Base-by-base conservation (phyloP, 1,284 basidiomycete species). In the Rhodotorula sp. region DNA sequence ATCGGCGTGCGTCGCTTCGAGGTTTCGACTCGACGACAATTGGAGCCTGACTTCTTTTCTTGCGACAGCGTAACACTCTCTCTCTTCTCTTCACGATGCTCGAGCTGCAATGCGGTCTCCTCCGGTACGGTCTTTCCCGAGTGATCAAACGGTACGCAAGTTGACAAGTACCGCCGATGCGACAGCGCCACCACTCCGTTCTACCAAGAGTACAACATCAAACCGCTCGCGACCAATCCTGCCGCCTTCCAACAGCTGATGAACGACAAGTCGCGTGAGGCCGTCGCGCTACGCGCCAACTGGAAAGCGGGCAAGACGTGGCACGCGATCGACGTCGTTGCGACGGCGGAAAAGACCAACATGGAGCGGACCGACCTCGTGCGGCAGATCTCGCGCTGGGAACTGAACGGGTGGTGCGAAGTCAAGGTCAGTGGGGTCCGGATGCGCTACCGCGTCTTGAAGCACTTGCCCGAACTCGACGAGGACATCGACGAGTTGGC, bases 81-180 rank as follows among this genome's bases (percentile, higher is more conserved):
- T 80, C 81, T 18, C 78, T 86, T 20, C 81, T 82, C 54, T 86
- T 84, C 75, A 85, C 85, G 6, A 81, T 84, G 66, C 81, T 86
- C 17, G 85, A 86, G 75, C 80, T 86, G 12, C 82, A 85, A 44
- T 82, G 82, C 70, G 80, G 79, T 7, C 82, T 82, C 62, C 78
- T 86, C 17, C 80, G 85, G 67, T 68, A 26, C 18, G 83, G 0
- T 84, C 84, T 0, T 83, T 81, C 69, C 69, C 6, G 18, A 24
- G n/a, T 42, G 20, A 6, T 4, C 0, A 1, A 15, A 7, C 24
- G 18, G 18, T n/a, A 5, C 44, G 29, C 37, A 42, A 12, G 37
- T 12, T 42, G 30, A 30, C 37, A 12, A 42, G 37, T 42, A 42
- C 8, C 26, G n/a, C 49, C 7, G 7, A 0, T 2, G 14, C 4